These are phyloP conservation scores for Cylindrodendrum hubeiense DNA, from an alignment of 2,329 filamentous ascomycete species.

Conservation along the genomic window DNA sequence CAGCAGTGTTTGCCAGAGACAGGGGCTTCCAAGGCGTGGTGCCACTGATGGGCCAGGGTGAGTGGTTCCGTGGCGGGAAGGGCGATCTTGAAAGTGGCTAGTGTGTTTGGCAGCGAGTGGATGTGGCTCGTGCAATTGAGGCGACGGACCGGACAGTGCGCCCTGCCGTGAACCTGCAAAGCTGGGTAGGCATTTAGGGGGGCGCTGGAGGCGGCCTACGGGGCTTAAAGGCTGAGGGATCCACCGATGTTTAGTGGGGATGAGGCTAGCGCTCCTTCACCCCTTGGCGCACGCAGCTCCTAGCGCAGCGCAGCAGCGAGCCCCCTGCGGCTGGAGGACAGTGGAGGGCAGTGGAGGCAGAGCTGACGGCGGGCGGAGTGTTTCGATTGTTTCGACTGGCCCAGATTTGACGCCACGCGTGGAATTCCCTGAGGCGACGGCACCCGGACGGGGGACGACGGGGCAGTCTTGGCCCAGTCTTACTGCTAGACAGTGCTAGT, in stretches of 20 bases:
- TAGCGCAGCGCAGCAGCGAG: constrained; percentile 24
- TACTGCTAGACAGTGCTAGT: constrained; percentile 12
- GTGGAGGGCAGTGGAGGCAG: constrained; percentile 20
- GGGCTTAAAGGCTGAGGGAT: not conserved
- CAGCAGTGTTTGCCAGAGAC: not conserved
- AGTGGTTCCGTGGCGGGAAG: constrained; percentile 16
- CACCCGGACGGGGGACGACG: constrained; percentile 3
- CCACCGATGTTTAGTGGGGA: constrained; percentile 4
- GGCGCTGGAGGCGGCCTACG: not conserved
- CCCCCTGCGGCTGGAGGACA: constrained; percentile 29
- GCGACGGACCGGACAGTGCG: too few relatives aligned
- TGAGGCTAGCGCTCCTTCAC: not conserved
- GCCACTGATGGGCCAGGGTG: constrained; percentile 9
- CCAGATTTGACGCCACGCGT: constrained; percentile 34
- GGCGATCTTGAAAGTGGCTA: constrained; percentile 14
- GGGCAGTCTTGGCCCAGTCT: not conserved
- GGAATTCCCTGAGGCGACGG: constrained; percentile 31
- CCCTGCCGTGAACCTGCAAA: not conserved
- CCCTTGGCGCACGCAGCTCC: constrained; percentile 31
- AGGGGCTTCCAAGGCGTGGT: not conserved
- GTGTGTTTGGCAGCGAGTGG: not conserved
- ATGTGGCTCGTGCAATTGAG: constrained; percentile 3
- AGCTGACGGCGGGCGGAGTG: constrained; percentile 34
- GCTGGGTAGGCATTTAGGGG: too few relatives aligned
- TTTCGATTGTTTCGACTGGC: constrained; percentile 38